Evolutionary conservation across 2,329 filamentous ascomycete species (phyloP), one percentile per base, ranked within the genome.

Genomic region (Xylaria sp.): DNA sequence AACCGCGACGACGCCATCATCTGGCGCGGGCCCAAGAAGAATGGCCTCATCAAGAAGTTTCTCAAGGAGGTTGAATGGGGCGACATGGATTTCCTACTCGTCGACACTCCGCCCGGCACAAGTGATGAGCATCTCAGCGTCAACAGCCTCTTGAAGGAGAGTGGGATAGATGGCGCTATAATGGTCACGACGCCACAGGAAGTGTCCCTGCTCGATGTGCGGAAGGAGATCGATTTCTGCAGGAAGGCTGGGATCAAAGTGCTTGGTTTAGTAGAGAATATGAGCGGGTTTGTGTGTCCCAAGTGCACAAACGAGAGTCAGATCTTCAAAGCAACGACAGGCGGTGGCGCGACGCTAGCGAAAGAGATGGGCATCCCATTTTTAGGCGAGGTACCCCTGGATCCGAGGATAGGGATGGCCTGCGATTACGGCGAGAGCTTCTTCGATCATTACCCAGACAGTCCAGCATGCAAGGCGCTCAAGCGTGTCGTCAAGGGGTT

Each of bases 61-160:
- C 83, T 99, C 61, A 98, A 97, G 84, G 97, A 99, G 77, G 96
- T 99, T 7, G 94, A 97, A 78, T 99, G 97, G 96, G 96, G 96
- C 10, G 92, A 97, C 70, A 84, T 98, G 80, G 96, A 99, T 78
- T 97, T 95, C 74, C 79, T 99, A 68, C 87, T 99, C 61, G 94
- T 98, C 12, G 96, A 99, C 80, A 99, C 96, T 0, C 96, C 97
- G 0, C 96, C 96, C 0, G 96, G 96, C 20, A 99, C 96, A 1
- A 94, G 90, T 69, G 96, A 99, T 79, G 96, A 99, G 83, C 96
- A 99, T 82, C 83, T 99, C 41, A 95, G 92, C 73, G 94, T 99
- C 71, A 98, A 97, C 79, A 91, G 92, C 5, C 94, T 97, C 75
- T 84, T 99, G 57, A 95, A 94, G 75, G 94, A 97, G 77, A 94